A percentile compares a stretch with the other conserved stretches of the same genome.
These are phyloP conservation scores for Sporothrix schenckii DNA, from an alignment of 2,329 filamentous ascomycete genomes.

Conservation along the genomic window DNA sequence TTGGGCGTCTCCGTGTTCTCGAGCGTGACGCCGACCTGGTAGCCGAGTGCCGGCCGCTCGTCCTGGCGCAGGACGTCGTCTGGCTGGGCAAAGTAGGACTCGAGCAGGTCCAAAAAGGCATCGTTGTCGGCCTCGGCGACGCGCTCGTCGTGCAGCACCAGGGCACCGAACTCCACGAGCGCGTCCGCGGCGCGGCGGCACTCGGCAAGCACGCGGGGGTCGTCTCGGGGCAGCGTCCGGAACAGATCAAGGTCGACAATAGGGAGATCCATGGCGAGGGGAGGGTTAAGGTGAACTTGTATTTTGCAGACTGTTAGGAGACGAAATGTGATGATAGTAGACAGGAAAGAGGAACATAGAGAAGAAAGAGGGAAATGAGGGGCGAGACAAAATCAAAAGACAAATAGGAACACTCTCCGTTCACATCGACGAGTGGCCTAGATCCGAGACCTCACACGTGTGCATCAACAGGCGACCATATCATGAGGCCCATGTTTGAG, in stretches of 20 bases:
- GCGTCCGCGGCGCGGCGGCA: constrained; percentile 58
- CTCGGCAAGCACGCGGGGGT: constrained; percentile 53
- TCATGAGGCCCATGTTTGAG: constrained; percentile 26
- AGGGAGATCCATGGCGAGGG: constrained; percentile 2
- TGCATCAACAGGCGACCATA: constrained; percentile 7
- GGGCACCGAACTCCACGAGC: constrained; percentile 62
- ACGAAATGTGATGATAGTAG: neutral
- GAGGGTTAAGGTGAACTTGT: neutral
- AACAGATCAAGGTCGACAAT: constrained; percentile 45
- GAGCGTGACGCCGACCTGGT: constrained; percentile 64
- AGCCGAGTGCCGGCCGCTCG: constrained; percentile 61
- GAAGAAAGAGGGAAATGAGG: too few relatives aligned
- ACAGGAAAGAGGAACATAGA: neutral
- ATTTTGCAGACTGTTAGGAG: too few relatives aligned
- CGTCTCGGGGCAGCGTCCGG: constrained; percentile 49
- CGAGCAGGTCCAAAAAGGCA: constrained; percentile 63
- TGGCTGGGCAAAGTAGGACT: constrained; percentile 66
- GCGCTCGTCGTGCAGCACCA: constrained; percentile 63
- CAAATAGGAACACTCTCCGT: neutral
- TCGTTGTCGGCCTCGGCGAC: constrained; percentile 59
- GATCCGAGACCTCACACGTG: constrained; percentile 1
- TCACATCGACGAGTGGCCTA: neutral
- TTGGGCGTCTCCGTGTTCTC: constrained; percentile 67
- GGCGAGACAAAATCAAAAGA: too few relatives aligned
- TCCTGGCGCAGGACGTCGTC: constrained; percentile 50